Percentiles rank a stretch among this genome's conserved stretches.
phyloP scores from a whole-genome alignment of 371 early-diverging fungal species.

The Mucor mucedo region DNA sequence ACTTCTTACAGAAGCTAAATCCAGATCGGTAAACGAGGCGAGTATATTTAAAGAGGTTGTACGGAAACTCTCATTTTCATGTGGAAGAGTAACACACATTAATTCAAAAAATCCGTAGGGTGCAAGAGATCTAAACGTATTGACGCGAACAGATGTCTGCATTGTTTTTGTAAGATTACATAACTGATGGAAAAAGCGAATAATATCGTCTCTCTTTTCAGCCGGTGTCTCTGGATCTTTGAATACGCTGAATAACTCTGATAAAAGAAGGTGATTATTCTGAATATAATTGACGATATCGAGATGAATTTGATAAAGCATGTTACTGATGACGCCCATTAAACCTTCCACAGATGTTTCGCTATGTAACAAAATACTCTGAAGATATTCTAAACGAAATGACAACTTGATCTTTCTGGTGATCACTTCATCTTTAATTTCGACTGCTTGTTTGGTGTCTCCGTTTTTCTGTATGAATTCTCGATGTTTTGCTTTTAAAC shows the following conservation, averaged over 20 bases:
- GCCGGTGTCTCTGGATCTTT: slow-evolving; percentile 19
- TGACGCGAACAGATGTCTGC: slow-evolving; percentile 60
- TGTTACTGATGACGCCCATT: slow-evolving; percentile 67
- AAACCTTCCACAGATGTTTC: slow-evolving; percentile 76
- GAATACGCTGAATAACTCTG: slow-evolving; percentile 63
- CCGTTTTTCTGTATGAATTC: slow-evolving; percentile 70
- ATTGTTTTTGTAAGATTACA: slow-evolving; percentile 73
- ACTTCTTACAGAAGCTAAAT: slow-evolving; percentile 56
- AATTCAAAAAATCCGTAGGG: slow-evolving; percentile 79
- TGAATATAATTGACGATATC: slow-evolving; percentile 80
- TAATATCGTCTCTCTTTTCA: slow-evolving; percentile 66
- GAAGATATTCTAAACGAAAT: slow-evolving; percentile 83
- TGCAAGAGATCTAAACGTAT: slow-evolving; percentile 60
- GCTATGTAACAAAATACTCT: slow-evolving; percentile 74
- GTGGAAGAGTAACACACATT: slow-evolving; percentile 67
- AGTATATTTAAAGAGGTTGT: slow-evolving; percentile 72
- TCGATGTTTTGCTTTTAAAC: slow-evolving; percentile 72
- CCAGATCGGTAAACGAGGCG: slow-evolving; percentile 74
- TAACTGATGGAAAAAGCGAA: slow-evolving; percentile 79
- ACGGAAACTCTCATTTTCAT: slow-evolving; percentile 57
- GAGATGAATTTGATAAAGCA: slow-evolving; percentile 80
- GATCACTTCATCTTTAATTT: slow-evolving; percentile 66
- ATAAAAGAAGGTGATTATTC: slow-evolving; percentile 66
- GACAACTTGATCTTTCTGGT: slow-evolving; percentile 80
- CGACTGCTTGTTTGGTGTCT: slow-evolving; percentile 9